A percentile compares a stretch with the other conserved stretches of the same genome.
Conservation (phyloP, 139 green algal genomes). For the Pseudopediastrum boryanum region DNA sequence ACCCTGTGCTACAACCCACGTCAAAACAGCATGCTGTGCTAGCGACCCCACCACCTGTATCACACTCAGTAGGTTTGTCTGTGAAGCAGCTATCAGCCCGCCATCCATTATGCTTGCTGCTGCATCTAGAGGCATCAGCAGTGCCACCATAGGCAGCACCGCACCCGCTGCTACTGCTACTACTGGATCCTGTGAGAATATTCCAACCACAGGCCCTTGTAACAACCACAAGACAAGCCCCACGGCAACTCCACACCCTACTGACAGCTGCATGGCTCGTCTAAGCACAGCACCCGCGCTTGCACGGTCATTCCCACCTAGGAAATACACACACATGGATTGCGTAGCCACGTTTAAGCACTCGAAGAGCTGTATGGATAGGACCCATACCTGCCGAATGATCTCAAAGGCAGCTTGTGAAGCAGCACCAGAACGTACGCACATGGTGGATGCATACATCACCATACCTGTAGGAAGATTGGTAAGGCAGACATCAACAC, state of each 20-base stretch:
- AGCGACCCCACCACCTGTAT: slow-evolving; percentile 34
- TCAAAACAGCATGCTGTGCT: slow-evolving; percentile 50
- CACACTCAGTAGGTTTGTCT: slow-evolving; percentile 51
- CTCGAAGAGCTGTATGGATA: slow-evolving; percentile 67
- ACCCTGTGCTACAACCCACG: slow-evolving; percentile 25
- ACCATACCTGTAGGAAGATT: slow-evolving; percentile 49
- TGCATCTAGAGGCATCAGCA: slow-evolving; percentile 56
- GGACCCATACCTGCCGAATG: slow-evolving; percentile 51
- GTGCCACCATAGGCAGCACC: slow-evolving; percentile 49
- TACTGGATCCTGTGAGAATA: slow-evolving; percentile 52
- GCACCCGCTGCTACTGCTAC: slow-evolving; percentile 42
- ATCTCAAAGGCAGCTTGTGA: slow-evolving; percentile 64
- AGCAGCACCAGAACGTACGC: slow-evolving; percentile 44
- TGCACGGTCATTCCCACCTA: slow-evolving; percentile 46
- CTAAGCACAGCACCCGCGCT: slow-evolving; percentile 44
- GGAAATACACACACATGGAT: slow-evolving; percentile 56
- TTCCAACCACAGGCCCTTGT: slow-evolving; percentile 31
- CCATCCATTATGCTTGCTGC: slow-evolving; percentile 58
- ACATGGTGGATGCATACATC: slow-evolving; percentile 53
- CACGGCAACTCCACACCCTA: slow-evolving; percentile 10
- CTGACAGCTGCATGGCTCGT: slow-evolving; percentile 43
- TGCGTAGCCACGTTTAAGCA: slow-evolving; percentile 72
- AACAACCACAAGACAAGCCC: slow-evolving; percentile 36
- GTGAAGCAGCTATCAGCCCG: slow-evolving; percentile 56
- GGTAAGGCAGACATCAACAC: not conserved